Evolutionary conservation across 139 green algal species (phyloP).

Genomic region (Picochlorum sp.): DNA sequence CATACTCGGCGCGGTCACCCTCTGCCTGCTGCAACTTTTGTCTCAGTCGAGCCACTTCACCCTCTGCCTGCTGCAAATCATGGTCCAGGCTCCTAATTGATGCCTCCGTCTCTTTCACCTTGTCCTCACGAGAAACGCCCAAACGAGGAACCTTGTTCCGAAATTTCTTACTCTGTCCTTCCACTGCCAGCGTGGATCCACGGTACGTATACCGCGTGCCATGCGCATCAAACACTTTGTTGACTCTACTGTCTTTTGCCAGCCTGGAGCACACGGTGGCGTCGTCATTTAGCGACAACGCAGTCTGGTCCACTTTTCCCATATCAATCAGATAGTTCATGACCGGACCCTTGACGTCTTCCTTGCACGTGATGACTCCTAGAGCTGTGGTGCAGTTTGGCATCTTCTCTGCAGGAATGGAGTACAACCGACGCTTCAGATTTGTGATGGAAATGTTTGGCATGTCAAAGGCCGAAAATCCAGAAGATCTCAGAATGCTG

Average conservation of each 20-base stretch:
- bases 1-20: no score
- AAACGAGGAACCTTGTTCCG: no score
- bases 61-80: not conserved
- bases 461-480: not conserved
- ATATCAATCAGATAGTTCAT: conserved; percentile 36
- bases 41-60: not conserved
- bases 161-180: no score
- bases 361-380: conserved; percentile 16
- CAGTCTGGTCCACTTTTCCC: conserved; percentile 14
- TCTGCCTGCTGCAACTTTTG: conserved; percentile 2
- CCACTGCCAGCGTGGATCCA: not conserved
- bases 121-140: not conserved
- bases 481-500: conserved; percentile 2
- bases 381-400: conserved; percentile 19
- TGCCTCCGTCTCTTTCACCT: not conserved
- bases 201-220: conserved; percentile 13
- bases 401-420: conserved; percentile 15
- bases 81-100: conserved; percentile 1
- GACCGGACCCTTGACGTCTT: conserved; percentile 5
- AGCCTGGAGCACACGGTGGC: not conserved
- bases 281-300: conserved; percentile 6
- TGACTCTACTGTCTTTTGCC: conserved; percentile 10
- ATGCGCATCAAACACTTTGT: conserved; percentile 11
- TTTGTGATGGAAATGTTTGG: conserved; percentile 16
- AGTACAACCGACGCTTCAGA: conserved; percentile 28